Evolutionary conservation across 208 protist species (phyloP), one percentile per base, ranked within the genome.

Genomic region (Herpetomonas muscarum): DNA sequence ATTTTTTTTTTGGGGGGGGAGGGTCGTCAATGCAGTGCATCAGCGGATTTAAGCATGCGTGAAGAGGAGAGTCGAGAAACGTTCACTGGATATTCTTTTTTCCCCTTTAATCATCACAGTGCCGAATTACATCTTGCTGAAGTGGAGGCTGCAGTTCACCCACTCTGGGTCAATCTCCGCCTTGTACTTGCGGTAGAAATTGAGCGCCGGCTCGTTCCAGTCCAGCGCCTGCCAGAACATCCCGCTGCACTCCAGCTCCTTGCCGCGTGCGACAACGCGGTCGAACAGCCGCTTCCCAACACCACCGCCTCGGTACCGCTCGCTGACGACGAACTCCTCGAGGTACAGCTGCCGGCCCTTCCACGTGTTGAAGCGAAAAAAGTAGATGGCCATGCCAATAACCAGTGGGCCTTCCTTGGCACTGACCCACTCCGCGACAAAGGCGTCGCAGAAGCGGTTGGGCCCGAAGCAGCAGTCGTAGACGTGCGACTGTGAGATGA

Each of bases 211-310:
- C 7, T 61, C 51, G 24, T 58, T 66, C 60, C 60, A 66, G 21
- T 66, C 60, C 15, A 66, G 50, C 29, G 53, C 60, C 34, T 66
- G 50, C 60, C 60, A 66, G 22, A 56, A 52, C 60, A 66, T 56
- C 15, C 60, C 45, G 30, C 37, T 51, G 28, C 47, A 44, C 48
- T 51, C 47, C 29, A 30, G 19, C 7, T 58, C 39, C 26, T 66
- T 57, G 45, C 29, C 60, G 2, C 42, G 48, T 1, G 48, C 24
- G 5, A 55, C 37, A 4, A 66, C 60, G 25, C 42, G 47, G 32
- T 66, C 51, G 41, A 66, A 66, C 9, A 66, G 48, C 5, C 44
- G 45, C 25, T 45, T 48, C 15, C 60, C 60, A 21, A 66, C 48
- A 15, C 60, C 60, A 28, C 42, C 42, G 29, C 60, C 48, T 13